These are phyloP conservation scores for Claviceps sorghi DNA, from an alignment of 2,329 filamentous ascomycete genomes.

Conservation along the genomic window DNA sequence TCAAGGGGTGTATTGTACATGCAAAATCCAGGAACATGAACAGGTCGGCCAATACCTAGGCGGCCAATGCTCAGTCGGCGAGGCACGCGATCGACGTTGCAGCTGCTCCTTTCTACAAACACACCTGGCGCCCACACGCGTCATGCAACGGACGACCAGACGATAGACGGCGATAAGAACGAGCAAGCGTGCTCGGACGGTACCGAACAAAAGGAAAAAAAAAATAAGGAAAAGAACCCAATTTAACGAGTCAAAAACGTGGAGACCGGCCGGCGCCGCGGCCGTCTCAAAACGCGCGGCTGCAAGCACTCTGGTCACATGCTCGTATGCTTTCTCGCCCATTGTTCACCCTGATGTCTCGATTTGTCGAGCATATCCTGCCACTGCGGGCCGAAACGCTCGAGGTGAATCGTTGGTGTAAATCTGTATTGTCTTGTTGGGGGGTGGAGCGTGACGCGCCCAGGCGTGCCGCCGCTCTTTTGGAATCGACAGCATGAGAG, in stretches of 20 bases:
- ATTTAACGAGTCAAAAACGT: neutral
- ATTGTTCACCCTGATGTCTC: neutral
- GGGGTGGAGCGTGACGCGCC: too few relatives aligned
- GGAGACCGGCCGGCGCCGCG: neutral
- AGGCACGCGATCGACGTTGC: neutral
- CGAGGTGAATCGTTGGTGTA: neutral
- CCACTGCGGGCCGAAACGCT: neutral
- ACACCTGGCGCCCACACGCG: neutral
- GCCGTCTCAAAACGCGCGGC: neutral
- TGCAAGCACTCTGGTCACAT: neutral
- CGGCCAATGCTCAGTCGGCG: neutral
- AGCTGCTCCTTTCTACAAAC: neutral
- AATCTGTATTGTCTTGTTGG: neutral
- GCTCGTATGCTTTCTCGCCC: neutral
- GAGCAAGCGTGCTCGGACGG: too few relatives aligned
- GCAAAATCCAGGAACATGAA: neutral
- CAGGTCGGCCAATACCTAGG: neutral
- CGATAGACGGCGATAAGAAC: neutral
- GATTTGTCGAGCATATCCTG: neutral
- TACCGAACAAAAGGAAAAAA: too few relatives aligned
- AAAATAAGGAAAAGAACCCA: too few relatives aligned
- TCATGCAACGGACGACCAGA: neutral
- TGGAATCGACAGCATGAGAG: too few relatives aligned
- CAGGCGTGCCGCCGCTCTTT: too few relatives aligned
- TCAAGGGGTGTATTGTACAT: too few relatives aligned